phyloP scores from a whole-genome alignment of 441 rosid species.

The Biscutella laevigata region DNA sequence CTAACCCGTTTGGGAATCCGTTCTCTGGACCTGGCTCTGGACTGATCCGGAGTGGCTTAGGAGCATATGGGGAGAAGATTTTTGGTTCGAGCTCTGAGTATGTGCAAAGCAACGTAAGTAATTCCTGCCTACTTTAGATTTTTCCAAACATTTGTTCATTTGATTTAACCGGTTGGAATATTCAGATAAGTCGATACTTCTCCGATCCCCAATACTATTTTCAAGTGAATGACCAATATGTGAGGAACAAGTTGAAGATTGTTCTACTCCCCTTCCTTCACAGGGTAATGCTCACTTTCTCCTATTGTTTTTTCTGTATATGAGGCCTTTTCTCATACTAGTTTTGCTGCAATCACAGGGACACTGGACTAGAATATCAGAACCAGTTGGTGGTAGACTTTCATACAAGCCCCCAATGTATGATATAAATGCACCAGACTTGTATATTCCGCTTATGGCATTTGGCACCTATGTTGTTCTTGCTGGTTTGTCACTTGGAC shows the following conservation, averaged over 20 bases:
- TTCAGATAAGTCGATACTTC: conserved; percentile 77
- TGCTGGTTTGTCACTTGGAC: conserved; percentile 80
- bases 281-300: conserved; percentile 43
- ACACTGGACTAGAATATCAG: conserved; percentile 87
- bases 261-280: conserved; percentile 81
- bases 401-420: conserved; percentile 85
- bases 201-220: conserved; percentile 94
- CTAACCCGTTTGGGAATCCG: conserved; percentile 74
- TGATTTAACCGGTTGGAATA: conserved; percentile 4
- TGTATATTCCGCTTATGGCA: conserved; percentile 92
- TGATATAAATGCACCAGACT: conserved; percentile 91
- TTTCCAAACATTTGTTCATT: neutral
- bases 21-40: conserved; percentile 95
- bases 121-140: neutral
- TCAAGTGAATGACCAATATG: conserved; percentile 93
- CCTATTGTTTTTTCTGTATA: neutral
- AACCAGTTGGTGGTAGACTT: conserved; percentile 93
- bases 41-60: conserved; percentile 72
- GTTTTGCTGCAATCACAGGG: conserved; percentile 41
- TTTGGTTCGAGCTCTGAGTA: conserved; percentile 88
- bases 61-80: conserved; percentile 84
- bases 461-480: conserved; percentile 86
- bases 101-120: conserved; percentile 89
- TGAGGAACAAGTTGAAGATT: conserved; percentile 90
- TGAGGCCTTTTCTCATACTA: conserved; percentile 11